Evolutionary conservation across 2,329 filamentous ascomycete species (phyloP).

Genomic region (Diaporthe sp.): DNA sequence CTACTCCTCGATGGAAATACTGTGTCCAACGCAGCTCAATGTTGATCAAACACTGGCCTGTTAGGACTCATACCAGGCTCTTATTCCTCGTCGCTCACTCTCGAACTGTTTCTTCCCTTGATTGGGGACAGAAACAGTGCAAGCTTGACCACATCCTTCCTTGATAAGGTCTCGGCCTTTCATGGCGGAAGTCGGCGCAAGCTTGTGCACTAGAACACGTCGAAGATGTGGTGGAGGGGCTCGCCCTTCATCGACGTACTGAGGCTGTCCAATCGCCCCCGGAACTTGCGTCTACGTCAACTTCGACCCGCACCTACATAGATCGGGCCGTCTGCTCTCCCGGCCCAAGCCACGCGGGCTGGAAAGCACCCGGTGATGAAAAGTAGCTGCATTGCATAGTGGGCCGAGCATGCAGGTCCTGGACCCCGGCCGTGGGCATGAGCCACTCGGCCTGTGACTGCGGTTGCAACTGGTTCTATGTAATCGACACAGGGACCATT

Average conservation of each 20-base stretch:
- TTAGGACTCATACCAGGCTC: not conserved
- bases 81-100: not conserved
- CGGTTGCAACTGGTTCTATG: not conserved
- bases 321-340: slow-evolving; percentile 17
- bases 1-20: not conserved
- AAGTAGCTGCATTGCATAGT: slow-evolving; percentile 22
- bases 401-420: slow-evolving; percentile 21
- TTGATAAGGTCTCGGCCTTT: not conserved
- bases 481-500: not conserved
- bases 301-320: not conserved
- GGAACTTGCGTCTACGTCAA: not conserved
- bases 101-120: not conserved
- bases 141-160: not conserved
- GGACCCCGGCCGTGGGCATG: not conserved
- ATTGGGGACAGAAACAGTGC: not conserved
- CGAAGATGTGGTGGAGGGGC: not conserved
- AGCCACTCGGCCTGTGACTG: slow-evolving; percentile 12
- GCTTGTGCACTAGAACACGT: not conserved
- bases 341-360: slow-evolving; percentile 27
- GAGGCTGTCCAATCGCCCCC: not conserved
- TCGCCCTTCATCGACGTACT: not conserved
- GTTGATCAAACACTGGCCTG: not conserved
- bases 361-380: slow-evolving; percentile 21
- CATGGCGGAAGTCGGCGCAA: not conserved
- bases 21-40: not conserved